phyloP scores from a whole-genome alignment of 164 flowering plant genomes.

The Kingdonia uniflora region DNA sequence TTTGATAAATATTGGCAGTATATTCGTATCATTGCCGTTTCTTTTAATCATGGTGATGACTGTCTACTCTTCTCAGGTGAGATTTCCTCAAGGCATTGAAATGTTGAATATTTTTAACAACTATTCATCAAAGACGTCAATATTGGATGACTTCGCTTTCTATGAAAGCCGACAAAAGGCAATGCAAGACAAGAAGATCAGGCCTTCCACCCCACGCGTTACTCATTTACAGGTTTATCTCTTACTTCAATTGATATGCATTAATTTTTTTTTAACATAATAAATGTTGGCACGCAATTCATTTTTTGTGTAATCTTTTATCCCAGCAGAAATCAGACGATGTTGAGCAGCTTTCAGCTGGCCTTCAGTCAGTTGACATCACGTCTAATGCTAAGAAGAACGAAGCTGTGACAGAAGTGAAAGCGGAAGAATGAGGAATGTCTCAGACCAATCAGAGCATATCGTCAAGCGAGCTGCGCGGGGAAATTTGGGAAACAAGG shows the following conservation, averaged over 20 bases:
- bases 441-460: not conserved
- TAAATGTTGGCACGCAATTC: not conserved
- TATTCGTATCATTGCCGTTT: not conserved
- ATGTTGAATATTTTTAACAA: slow-evolving; percentile 65
- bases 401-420: slow-evolving; percentile 3
- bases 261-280: not conserved
- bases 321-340: slow-evolving; percentile 22
- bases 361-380: slow-evolving; percentile 14
- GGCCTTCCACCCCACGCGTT: slow-evolving; percentile 19
- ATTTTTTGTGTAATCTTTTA: not conserved
- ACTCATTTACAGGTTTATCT: slow-evolving; percentile 31
- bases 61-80: slow-evolving; percentile 3
- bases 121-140: slow-evolving; percentile 45
- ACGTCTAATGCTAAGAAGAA: slow-evolving; percentile 8
- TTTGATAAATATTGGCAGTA: no score
- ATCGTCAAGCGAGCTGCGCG: slow-evolving; percentile 8
- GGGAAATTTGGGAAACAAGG: slow-evolving; percentile 2
- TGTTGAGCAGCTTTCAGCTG: slow-evolving; percentile 6
- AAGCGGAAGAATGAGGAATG: slow-evolving; percentile 12
- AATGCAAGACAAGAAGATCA: slow-evolving; percentile 58
- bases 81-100: slow-evolving; percentile 53
- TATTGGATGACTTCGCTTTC: slow-evolving; percentile 75
- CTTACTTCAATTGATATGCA: not conserved
- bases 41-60: not conserved
- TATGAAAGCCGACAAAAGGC: slow-evolving; percentile 76